Base-by-base conservation (phyloP, 306 rosid genomes). In the Ormosia emarginata region DNA sequence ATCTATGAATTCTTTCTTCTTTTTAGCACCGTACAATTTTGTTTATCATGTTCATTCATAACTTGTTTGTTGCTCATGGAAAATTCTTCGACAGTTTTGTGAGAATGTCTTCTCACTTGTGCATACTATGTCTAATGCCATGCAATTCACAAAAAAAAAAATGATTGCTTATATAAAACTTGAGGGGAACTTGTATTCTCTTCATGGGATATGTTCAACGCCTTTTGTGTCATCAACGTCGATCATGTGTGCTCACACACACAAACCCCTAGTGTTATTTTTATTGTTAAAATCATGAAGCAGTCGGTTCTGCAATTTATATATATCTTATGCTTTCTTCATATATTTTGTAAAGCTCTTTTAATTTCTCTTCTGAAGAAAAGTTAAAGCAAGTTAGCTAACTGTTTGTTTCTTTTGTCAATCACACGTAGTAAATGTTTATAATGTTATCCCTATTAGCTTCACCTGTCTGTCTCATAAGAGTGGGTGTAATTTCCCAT, bases 81-180 rank as follows among this genome's bases (percentile, higher is more conserved):
- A 49, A 68, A 68, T 74, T 59, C 53, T 71, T 47, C 46, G 43
- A 47, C 67, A 43, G n/a, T 30, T 69, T 59, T 65, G 52, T 62
- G 39, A 6, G 50, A 71, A 74, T 71, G 70, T 44, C 17, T 76
- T 50, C 62, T 40, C 40, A 37, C 56, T 40, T 15, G 30, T 47
- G 39, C 71, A 75, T 75, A 69, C 17, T 64, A 39, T 41, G n/a
- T 67, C 57, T 75, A 13, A 13, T 75, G 53, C 47, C 15, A 81
- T 72, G 37, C 34, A 46, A 44, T 30, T 47, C 10, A 59, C 15
- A 14, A n/a, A 76, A 11, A 14, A n/a, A 76, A 11, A 15, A 5
- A 12, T 67, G 52, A 32, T 37, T 14, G 2, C 47, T 66, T 79
- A 18, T 73, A 30, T 50, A 33, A 37, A 44, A 46, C 9, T 1